A percentile compares a stretch with the other conserved stretches of the same genome.
Evolutionary conservation across 2,329 filamentous ascomycete genomes (phyloP).

Genomic region (Cladosporium cucumerinum): DNA sequence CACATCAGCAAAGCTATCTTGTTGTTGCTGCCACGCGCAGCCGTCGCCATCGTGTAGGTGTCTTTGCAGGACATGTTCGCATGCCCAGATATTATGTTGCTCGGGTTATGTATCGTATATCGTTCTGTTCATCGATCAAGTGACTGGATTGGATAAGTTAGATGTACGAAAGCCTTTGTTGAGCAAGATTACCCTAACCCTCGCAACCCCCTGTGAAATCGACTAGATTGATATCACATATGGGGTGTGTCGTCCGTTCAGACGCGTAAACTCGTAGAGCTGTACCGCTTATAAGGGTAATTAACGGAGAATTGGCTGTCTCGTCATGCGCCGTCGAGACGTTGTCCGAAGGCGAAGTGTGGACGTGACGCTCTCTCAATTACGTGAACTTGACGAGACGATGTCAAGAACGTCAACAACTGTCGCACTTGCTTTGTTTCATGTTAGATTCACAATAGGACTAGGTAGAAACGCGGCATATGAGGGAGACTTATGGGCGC

Average conservation of each 20-base stretch:
- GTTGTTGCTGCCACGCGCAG: not conserved
- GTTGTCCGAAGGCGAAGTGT: not conserved
- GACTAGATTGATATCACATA: not conserved
- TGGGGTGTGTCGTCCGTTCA: not conserved
- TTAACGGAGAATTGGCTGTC: not conserved
- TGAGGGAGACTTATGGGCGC: not conserved
- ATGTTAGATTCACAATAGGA: not conserved
- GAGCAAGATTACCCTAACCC: not conserved
- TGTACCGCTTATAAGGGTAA: not conserved
- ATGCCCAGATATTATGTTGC: not conserved
- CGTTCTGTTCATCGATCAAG: too few species aligned
- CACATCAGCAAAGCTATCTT: not conserved
- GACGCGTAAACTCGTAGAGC: not conserved
- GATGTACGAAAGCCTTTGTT: too few species aligned
- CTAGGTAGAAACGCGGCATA: not conserved
- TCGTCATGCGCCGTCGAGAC: not conserved
- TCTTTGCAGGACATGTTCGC: not conserved
- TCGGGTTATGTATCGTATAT: too few species aligned
- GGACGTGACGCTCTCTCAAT: not conserved
- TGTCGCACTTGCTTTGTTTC: not conserved
- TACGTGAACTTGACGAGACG: not conserved
- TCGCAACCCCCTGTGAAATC: not conserved
- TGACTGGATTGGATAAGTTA: too few species aligned
- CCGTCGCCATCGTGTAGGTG: not conserved
- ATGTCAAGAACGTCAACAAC: not conserved